A percentile compares a stretch with the other conserved stretches of the same genome.
Evolutionary conservation across 2,329 filamentous ascomycete species (phyloP).

Genomic region (Xylariaceae sp.): DNA sequence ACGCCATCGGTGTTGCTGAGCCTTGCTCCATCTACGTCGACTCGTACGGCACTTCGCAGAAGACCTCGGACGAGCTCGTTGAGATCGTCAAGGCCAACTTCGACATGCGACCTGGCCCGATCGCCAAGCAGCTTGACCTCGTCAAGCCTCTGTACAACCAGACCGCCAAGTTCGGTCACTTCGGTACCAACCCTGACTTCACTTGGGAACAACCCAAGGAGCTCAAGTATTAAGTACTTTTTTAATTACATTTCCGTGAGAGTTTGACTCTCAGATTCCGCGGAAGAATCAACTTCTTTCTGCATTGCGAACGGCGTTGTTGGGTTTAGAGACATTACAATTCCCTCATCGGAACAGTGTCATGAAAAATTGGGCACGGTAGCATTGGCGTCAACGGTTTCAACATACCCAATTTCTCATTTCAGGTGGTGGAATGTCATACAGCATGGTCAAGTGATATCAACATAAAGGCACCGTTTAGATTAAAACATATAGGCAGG

Average conservation of each 20-base stretch:
- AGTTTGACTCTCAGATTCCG: conserved; percentile 28
- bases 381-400: conserved; percentile 39
- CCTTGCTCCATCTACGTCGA: conserved; percentile 98
- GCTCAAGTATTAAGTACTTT: conserved; percentile 75
- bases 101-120: conserved; percentile 95
- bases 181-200: conserved; percentile 94
- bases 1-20: conserved; percentile 98
- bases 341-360: conserved; percentile 38
- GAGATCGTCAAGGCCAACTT: conserved; percentile 95
- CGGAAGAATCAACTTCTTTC: conserved; percentile 41
- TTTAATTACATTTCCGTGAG: conserved; percentile 32
- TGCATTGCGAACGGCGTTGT: conserved; percentile 38
- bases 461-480: not conserved
- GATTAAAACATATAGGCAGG: not conserved
- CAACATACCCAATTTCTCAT: conserved; percentile 31
- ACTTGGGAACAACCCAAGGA: conserved; percentile 97
- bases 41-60: conserved; percentile 90
- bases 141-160: conserved; percentile 96
- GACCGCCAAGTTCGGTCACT: conserved; percentile 99
- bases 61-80: conserved; percentile 88
- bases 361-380: conserved; percentile 33
- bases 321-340: conserved; percentile 34
- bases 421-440: conserved; percentile 11
- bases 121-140: conserved; percentile 94
- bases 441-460: not conserved